Percentiles rank a stretch among this genome's conserved stretches.
These are phyloP conservation scores for Ustilago cynodontis DNA, from an alignment of 1,284 basidiomycete genomes.

Conservation along the genomic window DNA sequence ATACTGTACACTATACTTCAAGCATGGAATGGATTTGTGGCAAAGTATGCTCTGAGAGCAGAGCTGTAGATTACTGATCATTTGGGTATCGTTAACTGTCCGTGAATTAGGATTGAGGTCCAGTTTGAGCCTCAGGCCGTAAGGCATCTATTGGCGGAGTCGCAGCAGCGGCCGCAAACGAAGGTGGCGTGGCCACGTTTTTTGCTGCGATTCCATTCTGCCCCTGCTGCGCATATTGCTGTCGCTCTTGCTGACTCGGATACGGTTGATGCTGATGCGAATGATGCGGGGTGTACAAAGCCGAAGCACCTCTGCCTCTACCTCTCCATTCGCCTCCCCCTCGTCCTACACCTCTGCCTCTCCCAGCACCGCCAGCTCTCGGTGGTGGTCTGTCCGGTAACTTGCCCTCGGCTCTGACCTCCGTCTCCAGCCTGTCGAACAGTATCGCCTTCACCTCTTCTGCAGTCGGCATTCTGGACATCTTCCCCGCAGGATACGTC, in stretches of 20 bases:
- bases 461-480: constrained; percentile 23
- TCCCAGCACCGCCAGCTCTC: constrained; percentile 17
- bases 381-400: constrained; percentile 33
- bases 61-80: neutral
- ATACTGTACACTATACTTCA: neutral
- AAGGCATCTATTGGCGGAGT: constrained; percentile 8
- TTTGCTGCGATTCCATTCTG: neutral
- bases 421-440: constrained; percentile 17
- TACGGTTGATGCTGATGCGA: constrained; percentile 21
- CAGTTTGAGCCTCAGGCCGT: neutral
- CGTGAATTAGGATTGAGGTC: constrained; percentile 1
- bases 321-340: constrained; percentile 18
- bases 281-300: constrained; percentile 28
- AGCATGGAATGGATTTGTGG: neutral
- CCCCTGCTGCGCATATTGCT: neutral
- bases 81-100: constrained; percentile 13
- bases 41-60: neutral
- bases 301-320: constrained; percentile 21
- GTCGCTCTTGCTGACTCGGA: neutral
- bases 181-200: constrained; percentile 1
- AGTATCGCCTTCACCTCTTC: constrained; percentile 26
- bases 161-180: constrained; percentile 35
- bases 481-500: constrained; percentile 24
- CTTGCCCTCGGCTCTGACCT: constrained; percentile 19
- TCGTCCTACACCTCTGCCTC: constrained; percentile 16